Conservation (phyloP, 2,329 filamentous ascomycete genomes). For the Bipolaris victoriae region DNA sequence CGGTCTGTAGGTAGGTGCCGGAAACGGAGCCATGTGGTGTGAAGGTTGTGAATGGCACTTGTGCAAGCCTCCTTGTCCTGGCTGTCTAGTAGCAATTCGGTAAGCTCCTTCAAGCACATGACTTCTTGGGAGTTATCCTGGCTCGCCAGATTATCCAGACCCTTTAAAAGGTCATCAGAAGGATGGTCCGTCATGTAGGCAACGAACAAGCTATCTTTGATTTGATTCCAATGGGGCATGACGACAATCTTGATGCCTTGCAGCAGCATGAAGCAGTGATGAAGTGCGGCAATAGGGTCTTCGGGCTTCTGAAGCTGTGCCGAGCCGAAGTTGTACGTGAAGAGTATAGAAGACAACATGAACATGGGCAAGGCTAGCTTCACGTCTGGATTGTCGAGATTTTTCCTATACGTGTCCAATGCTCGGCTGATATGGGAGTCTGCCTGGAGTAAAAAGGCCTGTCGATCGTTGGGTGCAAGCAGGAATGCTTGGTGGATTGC, state of each 20-base stretch:
- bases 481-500: slow-evolving; percentile 36
- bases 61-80: slow-evolving; percentile 30
- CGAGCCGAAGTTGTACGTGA: slow-evolving; percentile 39
- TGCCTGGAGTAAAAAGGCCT: slow-evolving; percentile 33
- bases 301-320: slow-evolving; percentile 36
- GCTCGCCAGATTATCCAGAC: slow-evolving; percentile 19
- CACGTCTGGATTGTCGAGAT: slow-evolving; percentile 27
- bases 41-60: slow-evolving; percentile 32
- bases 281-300: slow-evolving; percentile 35
- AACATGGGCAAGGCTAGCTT: slow-evolving; percentile 40
- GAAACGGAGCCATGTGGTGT: slow-evolving; percentile 27
- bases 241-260: slow-evolving; percentile 38
- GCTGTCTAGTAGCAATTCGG: slow-evolving; percentile 26
- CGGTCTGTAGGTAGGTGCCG: slow-evolving; percentile 25
- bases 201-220: slow-evolving; percentile 28
- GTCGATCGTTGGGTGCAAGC: slow-evolving; percentile 27
- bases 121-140: slow-evolving; percentile 30
- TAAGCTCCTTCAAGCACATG: slow-evolving; percentile 31
- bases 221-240: slow-evolving; percentile 28
- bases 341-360: slow-evolving; percentile 34
- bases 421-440: slow-evolving; percentile 37
- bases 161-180: slow-evolving; percentile 15
- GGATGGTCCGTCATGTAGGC: slow-evolving; percentile 21
- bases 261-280: slow-evolving; percentile 39
- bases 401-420: slow-evolving; percentile 30